A percentile compares a stretch with the other conserved stretches of the same genome.
phyloP scores from a whole-genome alignment of 805 yeast genomes.

The Ogataea wickerhamii region DNA sequence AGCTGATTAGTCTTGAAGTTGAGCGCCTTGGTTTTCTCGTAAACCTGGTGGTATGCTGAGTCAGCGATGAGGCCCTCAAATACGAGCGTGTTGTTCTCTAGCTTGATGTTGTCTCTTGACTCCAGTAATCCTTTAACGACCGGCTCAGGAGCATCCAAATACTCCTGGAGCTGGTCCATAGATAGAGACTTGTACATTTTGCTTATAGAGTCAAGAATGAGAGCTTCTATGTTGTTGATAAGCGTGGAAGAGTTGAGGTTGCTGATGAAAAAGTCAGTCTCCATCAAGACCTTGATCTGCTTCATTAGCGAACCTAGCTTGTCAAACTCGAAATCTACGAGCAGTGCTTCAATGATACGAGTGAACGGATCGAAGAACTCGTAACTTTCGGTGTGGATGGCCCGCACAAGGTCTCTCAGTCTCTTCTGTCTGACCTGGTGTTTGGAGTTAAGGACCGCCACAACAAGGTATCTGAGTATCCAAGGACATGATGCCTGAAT shows the following conservation, averaged over 20 bases:
- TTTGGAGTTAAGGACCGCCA: slow-evolving; percentile 46
- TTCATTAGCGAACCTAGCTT: slow-evolving; percentile 45
- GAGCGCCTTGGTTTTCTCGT: slow-evolving; percentile 64
- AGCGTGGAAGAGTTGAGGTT: slow-evolving; percentile 34
- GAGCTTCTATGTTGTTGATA: slow-evolving; percentile 20
- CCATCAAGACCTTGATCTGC: slow-evolving; percentile 45
- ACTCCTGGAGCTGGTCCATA: slow-evolving; percentile 17
- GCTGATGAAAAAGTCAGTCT: slow-evolving; percentile 56
- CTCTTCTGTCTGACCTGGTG: slow-evolving; percentile 43
- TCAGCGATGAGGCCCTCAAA: slow-evolving; percentile 52
- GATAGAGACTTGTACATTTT: slow-evolving; percentile 25
- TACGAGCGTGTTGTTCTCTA: slow-evolving; percentile 44
- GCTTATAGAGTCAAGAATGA: slow-evolving; percentile 23
- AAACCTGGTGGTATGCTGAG: slow-evolving; percentile 62
- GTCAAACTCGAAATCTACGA: slow-evolving; percentile 57
- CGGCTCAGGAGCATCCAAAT: slow-evolving; percentile 14
- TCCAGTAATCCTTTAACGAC: slow-evolving; percentile 30
- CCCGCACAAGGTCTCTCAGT: slow-evolving; percentile 54
- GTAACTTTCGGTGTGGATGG: slow-evolving; percentile 58
- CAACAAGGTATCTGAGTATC: slow-evolving; percentile 62
- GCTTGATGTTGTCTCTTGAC: slow-evolving; percentile 34
- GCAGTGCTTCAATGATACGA: slow-evolving; percentile 50
- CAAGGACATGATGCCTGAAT: slow-evolving; percentile 73
- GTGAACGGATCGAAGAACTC: slow-evolving; percentile 67
- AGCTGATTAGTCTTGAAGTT: slow-evolving; percentile 58